A percentile compares a stretch with the other conserved stretches of the same genome.
phyloP scores from a whole-genome alignment of 371 early-diverging fungal species.

The Mucor circinelloides region DNA sequence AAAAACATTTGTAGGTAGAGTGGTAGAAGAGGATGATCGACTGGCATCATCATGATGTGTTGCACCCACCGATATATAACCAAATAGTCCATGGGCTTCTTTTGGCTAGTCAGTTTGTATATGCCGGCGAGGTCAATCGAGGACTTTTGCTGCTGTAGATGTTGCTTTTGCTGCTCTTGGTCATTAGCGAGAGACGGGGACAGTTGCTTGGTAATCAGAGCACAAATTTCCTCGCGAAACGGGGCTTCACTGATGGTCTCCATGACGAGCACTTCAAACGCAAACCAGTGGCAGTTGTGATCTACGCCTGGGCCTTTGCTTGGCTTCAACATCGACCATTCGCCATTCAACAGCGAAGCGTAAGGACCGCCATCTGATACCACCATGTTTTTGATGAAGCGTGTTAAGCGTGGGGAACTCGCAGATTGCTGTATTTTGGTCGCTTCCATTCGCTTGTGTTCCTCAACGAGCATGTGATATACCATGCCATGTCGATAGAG shows the following conservation, averaged over 20 bases:
- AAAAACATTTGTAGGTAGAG: slow-evolving; percentile 69
- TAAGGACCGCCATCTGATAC: slow-evolving; percentile 37
- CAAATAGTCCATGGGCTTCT: slow-evolving; percentile 58
- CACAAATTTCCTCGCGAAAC: slow-evolving; percentile 42
- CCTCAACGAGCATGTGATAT: slow-evolving; percentile 31
- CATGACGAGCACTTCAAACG: slow-evolving; percentile 55
- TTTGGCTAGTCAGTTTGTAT: slow-evolving; percentile 32
- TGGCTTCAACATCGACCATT: slow-evolving; percentile 55
- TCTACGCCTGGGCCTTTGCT: slow-evolving; percentile 56
- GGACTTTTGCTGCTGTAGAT: neutral
- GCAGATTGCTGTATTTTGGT: slow-evolving; percentile 18
- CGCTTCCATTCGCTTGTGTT: slow-evolving; percentile 27
- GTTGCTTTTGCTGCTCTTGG: neutral
- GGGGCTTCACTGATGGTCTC: slow-evolving; percentile 57
- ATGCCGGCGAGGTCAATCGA: slow-evolving; percentile 30
- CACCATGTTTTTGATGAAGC: slow-evolving; percentile 42
- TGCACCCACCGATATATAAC: slow-evolving; percentile 64
- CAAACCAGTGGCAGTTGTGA: slow-evolving; percentile 55
- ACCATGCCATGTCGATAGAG: slow-evolving; percentile 27
- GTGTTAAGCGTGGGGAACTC: slow-evolving; percentile 16
- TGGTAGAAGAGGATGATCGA: slow-evolving; percentile 56
- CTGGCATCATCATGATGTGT: slow-evolving; percentile 52
- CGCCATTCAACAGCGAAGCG: slow-evolving; percentile 53
- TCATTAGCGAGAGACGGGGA: neutral
- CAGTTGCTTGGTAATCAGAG: slow-evolving; percentile 25